phyloP scores from a whole-genome alignment of 345 rosid genomes.

The Citrus medica region DNA sequence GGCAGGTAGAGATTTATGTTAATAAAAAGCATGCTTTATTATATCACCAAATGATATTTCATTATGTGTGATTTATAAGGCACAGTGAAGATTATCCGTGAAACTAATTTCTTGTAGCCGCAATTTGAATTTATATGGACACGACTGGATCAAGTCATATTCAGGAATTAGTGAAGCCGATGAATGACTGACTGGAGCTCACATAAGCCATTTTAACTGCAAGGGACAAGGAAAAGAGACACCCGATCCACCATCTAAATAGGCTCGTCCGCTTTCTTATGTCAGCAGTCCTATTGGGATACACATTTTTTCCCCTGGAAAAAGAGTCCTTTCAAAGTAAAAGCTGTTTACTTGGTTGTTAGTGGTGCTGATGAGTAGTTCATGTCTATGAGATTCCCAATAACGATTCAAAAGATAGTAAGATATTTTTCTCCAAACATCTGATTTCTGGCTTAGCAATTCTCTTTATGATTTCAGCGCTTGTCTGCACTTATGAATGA shows the following conservation, averaged over 20 bases:
- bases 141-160: neutral
- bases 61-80: neutral
- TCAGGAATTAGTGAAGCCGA: neutral
- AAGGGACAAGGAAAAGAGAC: neutral
- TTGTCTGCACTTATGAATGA: neutral
- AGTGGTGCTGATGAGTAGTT: neutral
- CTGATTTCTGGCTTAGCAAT: neutral
- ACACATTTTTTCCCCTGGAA: neutral
- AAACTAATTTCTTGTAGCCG: neutral
- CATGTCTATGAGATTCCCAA: neutral
- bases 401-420: neutral
- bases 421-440: neutral
- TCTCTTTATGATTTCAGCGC: neutral
- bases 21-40: slow-evolving; percentile 6
- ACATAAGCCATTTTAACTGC: neutral
- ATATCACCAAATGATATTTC: neutral
- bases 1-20: slow-evolving; percentile 11
- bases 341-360: neutral
- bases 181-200: neutral
- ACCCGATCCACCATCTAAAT: neutral
- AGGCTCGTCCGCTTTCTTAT: neutral
- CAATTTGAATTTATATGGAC: neutral
- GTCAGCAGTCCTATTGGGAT: neutral
- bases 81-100: neutral
- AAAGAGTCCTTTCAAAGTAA: neutral